phyloP scores from a whole-genome alignment of 1,284 basidiomycete species.

The Neonothopanus nambi region DNA sequence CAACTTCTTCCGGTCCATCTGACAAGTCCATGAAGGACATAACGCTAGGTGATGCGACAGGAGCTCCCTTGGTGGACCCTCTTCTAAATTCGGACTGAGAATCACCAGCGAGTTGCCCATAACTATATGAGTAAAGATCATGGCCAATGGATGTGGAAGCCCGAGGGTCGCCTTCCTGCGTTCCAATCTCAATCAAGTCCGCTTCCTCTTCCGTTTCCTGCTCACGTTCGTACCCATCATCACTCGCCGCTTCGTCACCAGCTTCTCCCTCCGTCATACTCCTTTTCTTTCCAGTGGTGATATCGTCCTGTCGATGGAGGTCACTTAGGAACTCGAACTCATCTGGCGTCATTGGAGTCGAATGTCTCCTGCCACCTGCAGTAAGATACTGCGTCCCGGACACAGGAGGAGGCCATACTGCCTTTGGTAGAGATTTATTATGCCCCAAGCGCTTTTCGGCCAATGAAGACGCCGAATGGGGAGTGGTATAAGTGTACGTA shows the following conservation, averaged over 20 bases:
- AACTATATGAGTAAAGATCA: no score
- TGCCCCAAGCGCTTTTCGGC: not conserved
- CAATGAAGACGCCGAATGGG: not conserved
- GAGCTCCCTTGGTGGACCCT: slow-evolving; percentile 22
- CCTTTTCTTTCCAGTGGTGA: slow-evolving; percentile 14
- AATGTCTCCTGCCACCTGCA: slow-evolving; percentile 47
- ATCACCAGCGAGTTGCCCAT: no score
- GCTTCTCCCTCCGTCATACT: slow-evolving; percentile 23
- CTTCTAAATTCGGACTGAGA: slow-evolving; percentile 2
- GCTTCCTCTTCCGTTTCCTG: not conserved
- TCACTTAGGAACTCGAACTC: slow-evolving; percentile 33
- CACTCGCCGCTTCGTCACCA: not conserved
- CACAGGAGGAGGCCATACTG: slow-evolving; percentile 36
- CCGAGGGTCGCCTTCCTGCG: slow-evolving; percentile 6
- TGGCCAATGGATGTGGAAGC: no score
- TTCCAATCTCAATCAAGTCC: slow-evolving; percentile 17
- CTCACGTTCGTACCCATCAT: slow-evolving; percentile 11
- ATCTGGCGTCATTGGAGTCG: slow-evolving; percentile 27
- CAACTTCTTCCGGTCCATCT: slow-evolving; percentile 51
- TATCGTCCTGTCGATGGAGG: slow-evolving; percentile 8
- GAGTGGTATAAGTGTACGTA: no score
- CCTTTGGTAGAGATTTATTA: slow-evolving; percentile 3
- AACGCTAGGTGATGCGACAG: slow-evolving; percentile 21
- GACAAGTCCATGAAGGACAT: slow-evolving; percentile 69
- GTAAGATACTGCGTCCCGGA: slow-evolving; percentile 30